Evolutionary conservation across 1,139 yeast genomes (phyloP), one percentile per base, ranked within the genome.

Genomic region (Schwanniomyces etchellsii): DNA sequence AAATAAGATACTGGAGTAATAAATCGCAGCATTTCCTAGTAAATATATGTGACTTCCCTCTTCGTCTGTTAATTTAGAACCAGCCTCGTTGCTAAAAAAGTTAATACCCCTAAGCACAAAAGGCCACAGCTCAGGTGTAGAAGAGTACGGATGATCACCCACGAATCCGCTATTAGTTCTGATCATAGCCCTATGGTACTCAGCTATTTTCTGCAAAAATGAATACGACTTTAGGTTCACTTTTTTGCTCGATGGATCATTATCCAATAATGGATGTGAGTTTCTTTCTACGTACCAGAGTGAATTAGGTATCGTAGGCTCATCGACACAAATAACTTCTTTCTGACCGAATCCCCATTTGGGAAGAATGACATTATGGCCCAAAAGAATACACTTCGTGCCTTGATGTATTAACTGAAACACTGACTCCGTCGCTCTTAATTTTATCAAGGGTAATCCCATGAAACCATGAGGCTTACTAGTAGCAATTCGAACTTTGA

Each of bases 251-350:
- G 17, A 7, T n/a, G 29, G 36, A 14, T 47, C 49, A 2, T 39
- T 36, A 14, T 56, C 62, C 5, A 61, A 42, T 4, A 50, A 35
- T 2, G 83, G 81, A 47, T 77, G 81, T n/a, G 57, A 52, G 42
- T 77, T 77, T 35, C 56, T 55, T 42, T 83, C 94, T 29, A 84
- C 61, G 40, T 63, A 71, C 79, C 93, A 84, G 27, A 72, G 52
- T 0, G 89, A 64, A 42, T 76, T 71, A 9, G 72, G 68, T 21
- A 63, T 53, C 3, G 72, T 72, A 9, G 94, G 86, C 21, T 70
- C 72, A 26, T 73, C 72, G 21, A 82, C 70, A 53, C 95, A 86
- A 14, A 81, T 56, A 2, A 84, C 85, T 56, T 86, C 95, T 50
- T 77, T 78, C 45, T 82, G 93, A 20, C 64, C 62, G 39, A 64